Conservation (phyloP, 2,329 filamentous ascomycete genomes). For the Arthrobotrys entomopaga region DNA sequence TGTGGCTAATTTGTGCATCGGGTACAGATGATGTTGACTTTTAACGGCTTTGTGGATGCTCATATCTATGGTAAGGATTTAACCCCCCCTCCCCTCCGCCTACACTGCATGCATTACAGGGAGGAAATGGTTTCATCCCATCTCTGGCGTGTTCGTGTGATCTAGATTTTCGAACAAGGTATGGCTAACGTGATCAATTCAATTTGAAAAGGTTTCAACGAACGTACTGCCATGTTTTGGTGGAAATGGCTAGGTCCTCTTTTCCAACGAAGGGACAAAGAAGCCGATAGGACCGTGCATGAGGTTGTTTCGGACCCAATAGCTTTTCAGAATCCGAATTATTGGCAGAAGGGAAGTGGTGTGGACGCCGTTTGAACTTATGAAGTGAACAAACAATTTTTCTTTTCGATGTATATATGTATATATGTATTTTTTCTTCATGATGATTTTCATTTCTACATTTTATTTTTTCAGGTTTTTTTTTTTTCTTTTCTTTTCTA, state of each 20-base stretch:
- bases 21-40: constrained; percentile 46
- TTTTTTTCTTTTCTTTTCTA: constrained; percentile 3
- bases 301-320: constrained; percentile 34
- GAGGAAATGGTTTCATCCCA: constrained; percentile 13
- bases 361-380: constrained; percentile 4
- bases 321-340: constrained; percentile 30
- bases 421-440: not conserved
- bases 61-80: constrained; percentile 43
- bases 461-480: not conserved
- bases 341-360: constrained; percentile 10
- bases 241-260: constrained; percentile 27
- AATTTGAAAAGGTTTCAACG: constrained; percentile 37
- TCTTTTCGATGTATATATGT: constrained; percentile 9
- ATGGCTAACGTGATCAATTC: constrained; percentile 33
- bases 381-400: not conserved
- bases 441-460: not conserved
- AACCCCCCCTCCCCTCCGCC: no score
- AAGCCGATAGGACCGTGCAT: constrained; percentile 17
- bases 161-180: constrained; percentile 15
- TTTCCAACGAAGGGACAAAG: constrained; percentile 6
- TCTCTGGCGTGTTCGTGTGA: not conserved
- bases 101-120: no score
- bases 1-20: constrained; percentile 41
- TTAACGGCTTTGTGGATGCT: constrained; percentile 51
- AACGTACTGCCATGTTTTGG: constrained; percentile 51